Evolutionary conservation across 768 basidiomycete genomes (phyloP).

Genomic region (Clathrus columnatus): DNA sequence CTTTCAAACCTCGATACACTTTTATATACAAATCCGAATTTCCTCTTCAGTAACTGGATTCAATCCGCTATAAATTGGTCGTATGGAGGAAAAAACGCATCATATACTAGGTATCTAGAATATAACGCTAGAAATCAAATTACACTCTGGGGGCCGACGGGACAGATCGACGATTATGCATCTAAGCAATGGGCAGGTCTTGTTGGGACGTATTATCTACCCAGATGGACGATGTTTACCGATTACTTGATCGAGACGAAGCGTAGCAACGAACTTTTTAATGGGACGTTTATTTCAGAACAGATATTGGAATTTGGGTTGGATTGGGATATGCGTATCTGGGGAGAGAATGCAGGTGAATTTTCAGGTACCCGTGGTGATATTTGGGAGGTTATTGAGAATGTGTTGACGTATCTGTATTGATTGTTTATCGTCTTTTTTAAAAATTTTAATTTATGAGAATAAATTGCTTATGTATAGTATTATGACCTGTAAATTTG

Average conservation of each 20-base stretch:
- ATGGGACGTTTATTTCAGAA: constrained; percentile 18
- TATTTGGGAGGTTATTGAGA: constrained; percentile 17
- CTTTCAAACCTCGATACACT: constrained; percentile 28
- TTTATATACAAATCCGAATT: constrained; percentile 25
- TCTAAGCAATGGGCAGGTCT: constrained; percentile 37
- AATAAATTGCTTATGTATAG: no score
- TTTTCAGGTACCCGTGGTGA: constrained; percentile 17
- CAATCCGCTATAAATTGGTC: constrained; percentile 25
- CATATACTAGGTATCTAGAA: constrained; percentile 29
- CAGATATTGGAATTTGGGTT: constrained; percentile 27
- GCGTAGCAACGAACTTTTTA: constrained; percentile 21
- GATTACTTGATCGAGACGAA: constrained; percentile 24
- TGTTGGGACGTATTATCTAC: constrained; percentile 27
- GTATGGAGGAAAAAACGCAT: constrained; percentile 15
- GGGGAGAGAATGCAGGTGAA: constrained; percentile 14
- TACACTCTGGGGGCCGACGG: constrained; percentile 35
- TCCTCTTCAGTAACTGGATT: constrained; percentile 30
- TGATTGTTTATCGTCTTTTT: not conserved
- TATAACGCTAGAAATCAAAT: constrained; percentile 34
- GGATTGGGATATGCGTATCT: constrained; percentile 21
- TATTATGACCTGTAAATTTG: no score
- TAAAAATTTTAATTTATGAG: not conserved
- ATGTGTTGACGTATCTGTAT: constrained; percentile 10
- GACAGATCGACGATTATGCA: constrained; percentile 35
- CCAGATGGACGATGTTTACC: constrained; percentile 29